Evolutionary conservation across 2,329 filamentous ascomycete genomes (phyloP), one percentile per base, ranked within the genome.

Genomic region (Pseudogymnoascus sp.): DNA sequence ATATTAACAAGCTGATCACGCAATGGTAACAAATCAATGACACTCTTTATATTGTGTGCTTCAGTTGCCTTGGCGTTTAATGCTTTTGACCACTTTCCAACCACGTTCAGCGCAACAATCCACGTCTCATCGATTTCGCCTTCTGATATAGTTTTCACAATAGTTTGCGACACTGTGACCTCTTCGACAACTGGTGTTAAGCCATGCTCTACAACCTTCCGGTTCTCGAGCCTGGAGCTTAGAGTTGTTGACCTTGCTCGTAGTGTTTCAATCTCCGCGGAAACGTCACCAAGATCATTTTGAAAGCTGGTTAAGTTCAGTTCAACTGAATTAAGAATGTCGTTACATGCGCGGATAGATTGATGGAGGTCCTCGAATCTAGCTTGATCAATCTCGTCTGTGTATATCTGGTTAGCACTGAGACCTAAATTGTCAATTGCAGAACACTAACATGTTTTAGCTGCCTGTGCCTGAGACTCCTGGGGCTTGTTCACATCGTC

Each of bases 291-390:
- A 9, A 99, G 83, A 73, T 99, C 95, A 63, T 92, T 89, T 71
- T 95, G 92, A 71, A 99, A 99, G 73, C 87, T 93, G 37, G 89
- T 89, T 60, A 99, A 80, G 72, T 97, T 97, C 33, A 85, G 86
- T 76, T 99, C 93, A 60, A 99, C 94, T 0, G 92, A 96, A 74
- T 87, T 89, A 50, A 97, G 82, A 58, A 97, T 90, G 71, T 96
- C 89, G 74, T 99, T 94, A 76, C 93, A 99, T 58, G 90, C 89
- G 71, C 81, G 75, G 69, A 99, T 97, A 3, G 92, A 95, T 69
- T 83, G 85, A 74, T 97, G 94, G 41, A 99, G 80, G 61, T 95
- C 91, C 73, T 97, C 88, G 68, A 96, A 96, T 70, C 88, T 92
- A 69, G 87, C 80, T 73, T 88, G 90, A 66, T 96, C 90, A 66